Evolutionary conservation across 1,284 basidiomycete genomes (phyloP).

Genomic region (Cronartium quercuum): DNA sequence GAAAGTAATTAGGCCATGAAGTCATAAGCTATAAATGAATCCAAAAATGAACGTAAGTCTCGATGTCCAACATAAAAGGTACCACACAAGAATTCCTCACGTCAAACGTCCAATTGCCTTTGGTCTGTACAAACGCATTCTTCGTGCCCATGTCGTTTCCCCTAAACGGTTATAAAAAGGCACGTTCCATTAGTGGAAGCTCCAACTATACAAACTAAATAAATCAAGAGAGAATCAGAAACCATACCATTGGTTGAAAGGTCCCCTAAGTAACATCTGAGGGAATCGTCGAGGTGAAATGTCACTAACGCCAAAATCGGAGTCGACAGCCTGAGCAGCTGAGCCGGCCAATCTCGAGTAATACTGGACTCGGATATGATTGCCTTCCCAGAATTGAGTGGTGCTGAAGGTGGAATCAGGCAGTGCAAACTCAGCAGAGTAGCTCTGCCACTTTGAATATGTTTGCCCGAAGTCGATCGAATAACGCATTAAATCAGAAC

Average conservation of each 20-base stretch:
- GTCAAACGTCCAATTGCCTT: constrained; percentile 68
- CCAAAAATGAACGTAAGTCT: neutral
- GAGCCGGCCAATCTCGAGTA: constrained; percentile 65
- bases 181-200: neutral
- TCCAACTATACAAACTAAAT: neutral
- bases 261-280: constrained; percentile 73
- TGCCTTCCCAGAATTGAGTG: constrained; percentile 65
- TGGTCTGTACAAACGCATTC: constrained; percentile 59
- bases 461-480: constrained; percentile 76
- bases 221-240: neutral
- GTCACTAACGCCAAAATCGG: constrained; percentile 61
- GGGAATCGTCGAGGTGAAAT: constrained; percentile 64
- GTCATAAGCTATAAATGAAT: constrained; percentile 59
- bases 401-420: constrained; percentile 57
- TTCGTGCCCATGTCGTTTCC: constrained; percentile 75
- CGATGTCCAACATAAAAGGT: neutral
- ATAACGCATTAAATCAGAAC: constrained; percentile 80
- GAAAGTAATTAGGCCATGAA: constrained; percentile 75
- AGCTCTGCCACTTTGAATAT: constrained; percentile 70
- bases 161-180: neutral
- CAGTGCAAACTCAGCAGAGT: constrained; percentile 66
- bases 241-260: constrained; percentile 69
- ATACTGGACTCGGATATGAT: constrained; percentile 82
- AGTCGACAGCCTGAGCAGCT: constrained; percentile 64
- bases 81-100: neutral